phyloP scores from a whole-genome alignment of 306 rosid genomes.

The Acacia melanoxylon region DNA sequence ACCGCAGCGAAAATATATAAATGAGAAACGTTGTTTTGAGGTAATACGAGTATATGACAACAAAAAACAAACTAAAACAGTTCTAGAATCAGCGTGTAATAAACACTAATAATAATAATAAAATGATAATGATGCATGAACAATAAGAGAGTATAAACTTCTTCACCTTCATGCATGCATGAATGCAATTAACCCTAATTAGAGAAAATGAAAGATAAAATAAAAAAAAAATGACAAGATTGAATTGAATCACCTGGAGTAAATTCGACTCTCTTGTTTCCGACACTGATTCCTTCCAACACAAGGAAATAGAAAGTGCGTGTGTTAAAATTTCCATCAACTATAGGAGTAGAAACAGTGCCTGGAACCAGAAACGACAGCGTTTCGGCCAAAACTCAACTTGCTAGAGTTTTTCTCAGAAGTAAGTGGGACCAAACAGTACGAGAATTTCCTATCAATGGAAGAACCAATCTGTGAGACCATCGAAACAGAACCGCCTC shows the following conservation, averaged over 20 bases:
- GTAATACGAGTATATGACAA: background rate
- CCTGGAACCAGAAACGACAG: background rate
- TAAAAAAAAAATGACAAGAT: no score
- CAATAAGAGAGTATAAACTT: no score
- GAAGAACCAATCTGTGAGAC: conserved; percentile 37
- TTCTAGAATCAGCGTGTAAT: background rate
- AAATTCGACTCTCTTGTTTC: background rate
- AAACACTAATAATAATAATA: background rate
- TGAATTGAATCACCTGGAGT: background rate
- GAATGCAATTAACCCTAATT: no score
- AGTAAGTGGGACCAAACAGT: conserved; percentile 43
- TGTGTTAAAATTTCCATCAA: no score
- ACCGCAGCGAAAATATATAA: background rate
- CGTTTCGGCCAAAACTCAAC: background rate
- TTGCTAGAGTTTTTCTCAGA: background rate
- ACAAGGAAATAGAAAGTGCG: background rate
- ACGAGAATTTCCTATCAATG: conserved; percentile 43
- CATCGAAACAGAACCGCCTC: conserved; percentile 41
- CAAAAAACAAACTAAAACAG: no score
- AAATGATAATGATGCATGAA: background rate
- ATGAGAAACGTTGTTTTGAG: background rate
- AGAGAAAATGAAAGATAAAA: background rate
- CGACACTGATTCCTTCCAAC: background rate
- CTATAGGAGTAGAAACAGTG: background rate
- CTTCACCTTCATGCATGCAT: no score